Conservation (phyloP, 2,329 filamentous ascomycete species). For the Arthrobotrys musiformis region DNA sequence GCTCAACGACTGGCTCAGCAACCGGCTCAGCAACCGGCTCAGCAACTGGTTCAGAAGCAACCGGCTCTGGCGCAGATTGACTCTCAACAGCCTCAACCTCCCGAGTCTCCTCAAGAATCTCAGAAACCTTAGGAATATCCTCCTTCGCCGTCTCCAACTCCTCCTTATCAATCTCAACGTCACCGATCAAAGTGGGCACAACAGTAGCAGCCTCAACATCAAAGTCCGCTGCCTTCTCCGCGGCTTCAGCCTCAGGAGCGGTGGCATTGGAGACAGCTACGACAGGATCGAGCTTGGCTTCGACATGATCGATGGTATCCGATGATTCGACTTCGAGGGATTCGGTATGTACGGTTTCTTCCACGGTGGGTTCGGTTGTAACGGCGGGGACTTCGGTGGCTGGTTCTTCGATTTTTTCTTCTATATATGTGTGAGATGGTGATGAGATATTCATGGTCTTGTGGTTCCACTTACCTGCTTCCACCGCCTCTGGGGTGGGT, state of each 20-base stretch:
- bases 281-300: conserved; percentile 5
- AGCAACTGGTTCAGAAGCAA: not conserved
- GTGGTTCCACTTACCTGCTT: conserved; percentile 34
- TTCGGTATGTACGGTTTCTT: not conserved
- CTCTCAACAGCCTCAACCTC: conserved; percentile 5
- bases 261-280: conserved; percentile 9
- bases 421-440: conserved; percentile 22
- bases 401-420: conserved; percentile 22
- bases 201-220: conserved; percentile 38
- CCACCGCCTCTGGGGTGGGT: not conserved
- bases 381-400: conserved; percentile 14
- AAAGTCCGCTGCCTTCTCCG: conserved; percentile 34
- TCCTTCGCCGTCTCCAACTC: conserved; percentile 40
- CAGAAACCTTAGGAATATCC: conserved; percentile 49
- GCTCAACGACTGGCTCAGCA: too few relatives aligned
- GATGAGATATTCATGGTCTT: not conserved
- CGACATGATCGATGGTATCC: conserved; percentile 2
- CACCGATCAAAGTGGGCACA: conserved; percentile 46
- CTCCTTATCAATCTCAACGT: conserved; percentile 31
- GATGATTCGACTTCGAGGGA: not conserved
- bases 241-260: too few relatives aligned
- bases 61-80: conserved; percentile 1
- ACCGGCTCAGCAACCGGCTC: conserved; percentile 6
- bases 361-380: not conserved
- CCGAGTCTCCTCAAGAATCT: conserved; percentile 21